phyloP scores from a whole-genome alignment of 192 early-diverging fungal species.

The Entomortierella chlamydospora region DNA sequence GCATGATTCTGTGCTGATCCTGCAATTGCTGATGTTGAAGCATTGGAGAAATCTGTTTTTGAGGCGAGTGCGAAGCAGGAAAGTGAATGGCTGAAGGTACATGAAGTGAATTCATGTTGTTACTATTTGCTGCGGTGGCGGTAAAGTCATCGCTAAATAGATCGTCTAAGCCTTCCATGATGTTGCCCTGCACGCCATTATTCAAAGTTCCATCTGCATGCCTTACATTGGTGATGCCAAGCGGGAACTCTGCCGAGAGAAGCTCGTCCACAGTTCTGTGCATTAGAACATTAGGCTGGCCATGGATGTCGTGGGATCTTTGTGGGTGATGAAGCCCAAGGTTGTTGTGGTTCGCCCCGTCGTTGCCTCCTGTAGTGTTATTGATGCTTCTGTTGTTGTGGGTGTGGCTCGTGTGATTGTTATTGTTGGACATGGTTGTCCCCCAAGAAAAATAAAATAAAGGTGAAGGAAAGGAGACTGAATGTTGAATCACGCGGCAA shows the following conservation, averaged over 20 bases:
- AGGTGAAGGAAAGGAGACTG: neutral
- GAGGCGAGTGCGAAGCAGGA: slow-evolving; percentile 9
- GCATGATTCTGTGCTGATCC: slow-evolving; percentile 7
- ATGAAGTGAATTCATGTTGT: slow-evolving; percentile 1
- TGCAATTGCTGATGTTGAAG: slow-evolving; percentile 22
- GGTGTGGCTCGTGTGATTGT: neutral
- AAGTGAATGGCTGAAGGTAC: slow-evolving; percentile 12
- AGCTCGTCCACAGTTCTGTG: slow-evolving; percentile 32
- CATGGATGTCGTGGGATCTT: slow-evolving; percentile 18
- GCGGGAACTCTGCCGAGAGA: slow-evolving; percentile 37
- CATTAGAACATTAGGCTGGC: slow-evolving; percentile 26
- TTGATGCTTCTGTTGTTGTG: slow-evolving; percentile 1
- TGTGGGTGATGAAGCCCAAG: slow-evolving; percentile 9
- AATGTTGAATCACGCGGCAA: neutral
- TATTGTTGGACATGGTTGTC: slow-evolving; percentile 20
- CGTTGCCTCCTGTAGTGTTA: neutral
- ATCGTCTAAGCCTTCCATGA: slow-evolving; percentile 45
- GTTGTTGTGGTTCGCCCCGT: neutral
- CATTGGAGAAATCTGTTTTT: slow-evolving; percentile 18
- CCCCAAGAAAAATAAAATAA: neutral
- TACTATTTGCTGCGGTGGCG: neutral
- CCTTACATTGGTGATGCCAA: slow-evolving; percentile 15
- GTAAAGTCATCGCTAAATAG: slow-evolving; percentile 42
- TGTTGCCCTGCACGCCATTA: slow-evolving; percentile 25
- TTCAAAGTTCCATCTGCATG: slow-evolving; percentile 19